Conservation (phyloP, 2,329 filamentous ascomycete genomes). For the Pseudopyricularia cyperi region DNA sequence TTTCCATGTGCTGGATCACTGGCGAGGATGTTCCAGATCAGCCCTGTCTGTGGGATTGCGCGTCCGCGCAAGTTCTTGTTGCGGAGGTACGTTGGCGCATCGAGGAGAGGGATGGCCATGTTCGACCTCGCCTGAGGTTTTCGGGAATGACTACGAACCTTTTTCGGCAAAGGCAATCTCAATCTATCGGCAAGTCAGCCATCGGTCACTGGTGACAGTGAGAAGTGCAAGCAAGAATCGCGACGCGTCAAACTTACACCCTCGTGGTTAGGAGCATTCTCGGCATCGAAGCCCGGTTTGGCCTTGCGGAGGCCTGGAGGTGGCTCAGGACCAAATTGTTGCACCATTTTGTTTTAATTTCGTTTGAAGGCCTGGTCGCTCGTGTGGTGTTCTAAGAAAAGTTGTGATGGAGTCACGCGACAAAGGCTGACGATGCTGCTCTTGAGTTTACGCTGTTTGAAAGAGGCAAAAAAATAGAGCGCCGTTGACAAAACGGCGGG, state of each 20-base stretch:
- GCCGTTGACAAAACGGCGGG: neutral
- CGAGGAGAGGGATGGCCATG: neutral
- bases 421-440: no score
- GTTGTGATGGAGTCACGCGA: no score
- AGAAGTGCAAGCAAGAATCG: neutral
- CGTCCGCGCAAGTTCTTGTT: no score
- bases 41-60: neutral
- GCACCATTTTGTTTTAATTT: slow-evolving; percentile 12
- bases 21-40: neutral
- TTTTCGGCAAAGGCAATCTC: slow-evolving; percentile 99
- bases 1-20: slow-evolving; percentile 90
- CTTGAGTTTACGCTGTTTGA: no score
- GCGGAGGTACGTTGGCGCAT: neutral
- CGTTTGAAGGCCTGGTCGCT: neutral
- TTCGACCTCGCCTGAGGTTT: neutral
- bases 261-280: slow-evolving; percentile 41
- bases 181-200: slow-evolving; percentile 44
- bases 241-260: slow-evolving; percentile 29
- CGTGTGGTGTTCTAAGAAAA: neutral
- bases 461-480: no score
- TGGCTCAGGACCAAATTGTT: slow-evolving; percentile 12
- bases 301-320: slow-evolving; percentile 1
- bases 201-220: neutral
- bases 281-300: slow-evolving; percentile 46
- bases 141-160: slow-evolving; percentile 32